Percentiles rank a stretch among this genome's conserved stretches.
These are phyloP conservation scores for Helicocarpus griseus DNA, from an alignment of 2,329 filamentous ascomycete species.

Conservation along the genomic window DNA sequence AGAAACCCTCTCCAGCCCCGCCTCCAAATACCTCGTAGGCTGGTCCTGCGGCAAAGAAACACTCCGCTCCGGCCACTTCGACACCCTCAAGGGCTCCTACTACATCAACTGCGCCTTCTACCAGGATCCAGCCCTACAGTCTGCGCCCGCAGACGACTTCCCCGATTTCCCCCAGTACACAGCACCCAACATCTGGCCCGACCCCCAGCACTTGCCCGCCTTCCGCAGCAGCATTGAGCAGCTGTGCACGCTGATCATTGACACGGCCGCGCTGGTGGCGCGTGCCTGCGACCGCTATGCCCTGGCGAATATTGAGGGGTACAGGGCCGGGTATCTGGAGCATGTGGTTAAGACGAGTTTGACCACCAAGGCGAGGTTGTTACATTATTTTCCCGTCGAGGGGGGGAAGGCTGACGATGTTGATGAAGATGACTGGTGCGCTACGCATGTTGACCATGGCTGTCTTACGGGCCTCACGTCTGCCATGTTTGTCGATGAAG, in stretches of 20 bases:
- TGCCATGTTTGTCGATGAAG: conserved; percentile 91
- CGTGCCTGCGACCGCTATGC: conserved; percentile 84
- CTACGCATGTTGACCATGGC: conserved; percentile 68
- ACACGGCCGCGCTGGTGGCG: conserved; percentile 79
- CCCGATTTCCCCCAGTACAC: conserved; percentile 75
- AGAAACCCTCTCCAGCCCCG: conserved; percentile 34
- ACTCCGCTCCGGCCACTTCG: conserved; percentile 50
- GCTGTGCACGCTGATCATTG: conserved; percentile 77
- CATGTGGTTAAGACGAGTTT: conserved; percentile 74
- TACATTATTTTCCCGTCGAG: conserved; percentile 75
- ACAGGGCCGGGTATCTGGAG: conserved; percentile 71
- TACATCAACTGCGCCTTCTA: conserved; percentile 54
- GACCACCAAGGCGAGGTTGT: conserved; percentile 79
- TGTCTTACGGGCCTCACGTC: conserved; percentile 90
- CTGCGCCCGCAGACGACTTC: conserved; percentile 26
- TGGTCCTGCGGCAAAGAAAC: conserved; percentile 58
- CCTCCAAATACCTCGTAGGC: conserved; percentile 51
- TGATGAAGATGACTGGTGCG: conserved; percentile 91
- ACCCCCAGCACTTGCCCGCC: conserved; percentile 56
- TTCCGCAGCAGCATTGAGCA: conserved; percentile 65
- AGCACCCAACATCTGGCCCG: conserved; percentile 81
- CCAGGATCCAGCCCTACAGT: conserved; percentile 28
- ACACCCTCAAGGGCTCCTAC: conserved; percentile 55
- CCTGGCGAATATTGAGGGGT: conserved; percentile 64
- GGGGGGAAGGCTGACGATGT: conserved; percentile 32